These are phyloP conservation scores for Crithidia fasciculata DNA, from an alignment of 208 protist species.

Conservation along the genomic window DNA sequence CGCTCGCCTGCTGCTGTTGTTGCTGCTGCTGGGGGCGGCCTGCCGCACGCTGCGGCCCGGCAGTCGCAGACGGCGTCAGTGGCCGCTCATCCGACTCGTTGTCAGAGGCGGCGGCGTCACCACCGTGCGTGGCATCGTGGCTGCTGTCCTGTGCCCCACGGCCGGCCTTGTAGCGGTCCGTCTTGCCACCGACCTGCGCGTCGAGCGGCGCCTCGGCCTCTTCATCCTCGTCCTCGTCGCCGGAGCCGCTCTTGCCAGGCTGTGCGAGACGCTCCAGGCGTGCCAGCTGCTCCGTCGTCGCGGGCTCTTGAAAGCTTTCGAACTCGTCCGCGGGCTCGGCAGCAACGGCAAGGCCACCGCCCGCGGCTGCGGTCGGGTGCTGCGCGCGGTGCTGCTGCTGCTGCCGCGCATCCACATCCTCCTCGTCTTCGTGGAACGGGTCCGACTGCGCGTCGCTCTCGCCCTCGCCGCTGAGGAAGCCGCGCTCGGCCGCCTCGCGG, in stretches of 20 bases:
- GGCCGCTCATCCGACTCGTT: not conserved
- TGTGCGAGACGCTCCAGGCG: constrained; percentile 34
- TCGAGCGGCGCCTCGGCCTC: constrained; percentile 22
- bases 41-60: not conserved
- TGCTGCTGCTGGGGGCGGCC: not conserved
- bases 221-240: constrained; percentile 14
- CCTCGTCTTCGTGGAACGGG: constrained; percentile 45
- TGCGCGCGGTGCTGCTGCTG: constrained; percentile 8
- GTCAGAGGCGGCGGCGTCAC: not conserved
- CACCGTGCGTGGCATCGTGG: not conserved
- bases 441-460: constrained; percentile 14
- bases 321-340: constrained; percentile 37
- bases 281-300: constrained; percentile 11
- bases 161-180: constrained; percentile 19
- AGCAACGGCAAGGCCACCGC: constrained; percentile 20
- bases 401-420: constrained; percentile 16
- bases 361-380: not conserved
- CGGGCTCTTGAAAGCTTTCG: constrained; percentile 41
- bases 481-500: constrained; percentile 21
- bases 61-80: not conserved
- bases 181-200: constrained; percentile 13
- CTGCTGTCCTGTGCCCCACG: constrained; percentile 5
- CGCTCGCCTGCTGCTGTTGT: not conserved
- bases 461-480: constrained; percentile 17
- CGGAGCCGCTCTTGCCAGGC: not conserved